Percentiles rank a stretch among this genome's conserved stretches.
Conservation (phyloP, 306 rosid species). For the Quercus suber region DNA sequence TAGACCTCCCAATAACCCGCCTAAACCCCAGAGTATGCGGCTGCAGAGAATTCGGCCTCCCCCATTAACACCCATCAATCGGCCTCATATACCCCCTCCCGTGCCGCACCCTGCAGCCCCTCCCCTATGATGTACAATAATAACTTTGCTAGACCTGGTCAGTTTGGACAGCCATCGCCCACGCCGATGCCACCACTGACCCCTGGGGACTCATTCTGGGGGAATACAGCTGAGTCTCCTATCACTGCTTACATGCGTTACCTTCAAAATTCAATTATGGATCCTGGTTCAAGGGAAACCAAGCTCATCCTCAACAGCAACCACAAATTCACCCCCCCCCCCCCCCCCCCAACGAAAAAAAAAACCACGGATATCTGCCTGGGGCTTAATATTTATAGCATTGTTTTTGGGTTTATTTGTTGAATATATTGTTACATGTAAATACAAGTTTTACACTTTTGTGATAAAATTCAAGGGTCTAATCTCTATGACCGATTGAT, state of each 20-base stretch:
- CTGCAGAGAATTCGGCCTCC: slow-evolving; percentile 93
- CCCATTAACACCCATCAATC: slow-evolving; percentile 69
- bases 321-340: slow-evolving; percentile 10
- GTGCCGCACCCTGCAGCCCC: slow-evolving; percentile 46
- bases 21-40: slow-evolving; percentile 81
- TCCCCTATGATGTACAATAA: slow-evolving; percentile 55
- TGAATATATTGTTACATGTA: neutral
- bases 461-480: too few relatives aligned
- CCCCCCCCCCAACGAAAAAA: too few relatives aligned
- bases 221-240: slow-evolving; percentile 75
- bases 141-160: slow-evolving; percentile 54
- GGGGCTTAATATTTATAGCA: neutral
- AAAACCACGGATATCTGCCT: neutral
- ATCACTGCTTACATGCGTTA: slow-evolving; percentile 90
- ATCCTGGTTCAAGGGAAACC: slow-evolving; percentile 57
- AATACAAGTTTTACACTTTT: too few relatives aligned
- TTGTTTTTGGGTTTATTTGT: neutral
- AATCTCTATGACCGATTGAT: too few relatives aligned
- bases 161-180: slow-evolving; percentile 58
- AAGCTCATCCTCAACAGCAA: slow-evolving; percentile 36
- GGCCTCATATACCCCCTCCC: slow-evolving; percentile 49
- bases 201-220: slow-evolving; percentile 53
- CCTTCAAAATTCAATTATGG: slow-evolving; percentile 72
- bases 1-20: slow-evolving; percentile 67
- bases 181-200: slow-evolving; percentile 37